Base-by-base conservation (phyloP, 352 stramenopile species). In the Phytophthora ohioensis region DNA sequence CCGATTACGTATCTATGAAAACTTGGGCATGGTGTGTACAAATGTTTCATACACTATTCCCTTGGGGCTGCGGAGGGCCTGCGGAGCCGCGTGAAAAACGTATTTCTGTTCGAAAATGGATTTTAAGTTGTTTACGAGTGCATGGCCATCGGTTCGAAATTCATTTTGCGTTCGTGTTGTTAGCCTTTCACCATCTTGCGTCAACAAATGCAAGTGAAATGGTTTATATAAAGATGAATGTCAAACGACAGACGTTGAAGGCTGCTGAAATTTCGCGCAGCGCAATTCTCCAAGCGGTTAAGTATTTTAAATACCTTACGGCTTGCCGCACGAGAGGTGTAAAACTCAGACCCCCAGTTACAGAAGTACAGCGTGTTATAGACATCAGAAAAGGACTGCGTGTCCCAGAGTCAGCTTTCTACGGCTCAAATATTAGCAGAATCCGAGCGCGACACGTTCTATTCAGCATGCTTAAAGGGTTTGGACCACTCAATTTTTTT, bases 41-140 rank as follows among this genome's bases (percentile, higher is more conserved):
- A 2, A 82, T 77, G 75, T 73, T 79, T 47, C 67, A 41, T 2
- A 60, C 46, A 0, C n/a, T 79, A 2, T 75, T 81, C 57, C 64
- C 70, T 2, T 56, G 56, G 21, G 67, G 70, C 0, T 75, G 63
- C 43, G 74, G 70, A 12, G 74, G 74, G 0, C 74, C 74, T n/a
- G 57, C 34, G 0, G 66, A 81, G 10, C 6, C 42, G 3, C 42
- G 70, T 0, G 2, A 32, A 30, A 57, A 52, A 2, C 54, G 45
- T 9, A 31, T 81, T 2, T 79, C 70, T 2, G 34, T 77, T 4
- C 2, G 41, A 5, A 36, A 48, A 6, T 82, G 75, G 66, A 69
- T 68, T 30, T 45, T 57, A 39, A 55, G 67, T 0, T 67, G 55
- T 38, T 49, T 82, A 2, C 49, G 35, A 12, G 2, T 79, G 0